These are phyloP conservation scores for Hibiscus trionum DNA, from an alignment of 345 rosid species.

Conservation along the genomic window DNA sequence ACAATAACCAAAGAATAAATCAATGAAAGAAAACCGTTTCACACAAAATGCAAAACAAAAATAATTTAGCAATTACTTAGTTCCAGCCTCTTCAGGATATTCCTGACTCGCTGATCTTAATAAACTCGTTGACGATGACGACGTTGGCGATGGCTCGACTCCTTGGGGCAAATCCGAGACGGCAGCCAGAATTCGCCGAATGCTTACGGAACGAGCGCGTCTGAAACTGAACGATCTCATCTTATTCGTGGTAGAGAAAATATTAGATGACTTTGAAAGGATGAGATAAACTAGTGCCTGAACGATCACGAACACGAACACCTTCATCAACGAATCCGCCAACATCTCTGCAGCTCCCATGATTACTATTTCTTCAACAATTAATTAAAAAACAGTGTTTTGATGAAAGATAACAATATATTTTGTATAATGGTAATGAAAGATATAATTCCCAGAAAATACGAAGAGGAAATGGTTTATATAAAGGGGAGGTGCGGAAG, in stretches of 20 bases:
- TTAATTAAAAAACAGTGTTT: background rate
- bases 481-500: background rate
- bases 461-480: background rate
- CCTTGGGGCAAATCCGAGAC: slow-evolving; percentile 36
- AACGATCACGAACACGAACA: slow-evolving; percentile 32
- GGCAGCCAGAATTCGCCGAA: slow-evolving; percentile 39
- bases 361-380: background rate
- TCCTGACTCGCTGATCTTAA: slow-evolving; percentile 6
- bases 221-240: slow-evolving; percentile 40
- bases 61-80: background rate
- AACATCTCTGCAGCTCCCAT: background rate
- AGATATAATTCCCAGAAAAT: background rate
- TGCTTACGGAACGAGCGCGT: slow-evolving; percentile 42
- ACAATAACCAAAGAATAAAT: background rate
- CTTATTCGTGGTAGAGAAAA: slow-evolving; percentile 30
- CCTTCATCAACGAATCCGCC: slow-evolving; percentile 29
- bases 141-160: slow-evolving; percentile 24
- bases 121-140: background rate
- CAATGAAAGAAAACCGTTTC: background rate
- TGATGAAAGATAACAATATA: background rate
- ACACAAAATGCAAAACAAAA: background rate
- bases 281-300: slow-evolving; percentile 47
- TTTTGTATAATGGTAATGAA: background rate
- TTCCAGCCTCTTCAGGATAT: background rate
- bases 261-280: slow-evolving; percentile 37